phyloP scores from a whole-genome alignment of 225 moss, liverwort and hornwort genomes.

The Lunularia cruciata region DNA sequence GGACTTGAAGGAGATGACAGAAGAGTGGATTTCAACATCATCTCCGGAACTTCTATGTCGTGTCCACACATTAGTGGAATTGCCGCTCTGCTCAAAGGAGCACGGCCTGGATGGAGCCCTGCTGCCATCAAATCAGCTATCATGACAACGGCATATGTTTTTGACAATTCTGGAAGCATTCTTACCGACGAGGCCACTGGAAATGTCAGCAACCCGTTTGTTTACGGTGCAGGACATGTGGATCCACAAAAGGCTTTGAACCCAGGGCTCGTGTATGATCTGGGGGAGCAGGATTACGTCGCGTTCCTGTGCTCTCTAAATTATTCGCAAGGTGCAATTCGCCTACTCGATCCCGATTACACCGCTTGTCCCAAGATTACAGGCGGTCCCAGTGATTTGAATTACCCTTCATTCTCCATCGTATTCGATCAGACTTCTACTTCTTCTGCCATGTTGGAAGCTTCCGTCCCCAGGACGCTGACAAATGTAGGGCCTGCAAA shows the following conservation, averaged over 20 bases:
- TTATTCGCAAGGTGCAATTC: conserved; percentile 61
- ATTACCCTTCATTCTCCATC: conserved; percentile 76
- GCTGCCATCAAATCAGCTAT: conserved; percentile 88
- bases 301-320: conserved; percentile 75
- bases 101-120: conserved; percentile 80
- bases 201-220: conserved; percentile 64
- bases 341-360: conserved; percentile 58
- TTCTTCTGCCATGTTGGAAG: conserved; percentile 33
- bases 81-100: conserved; percentile 68
- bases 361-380: conserved; percentile 43
- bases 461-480: conserved; percentile 67
- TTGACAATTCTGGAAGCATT: conserved; percentile 41
- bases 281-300: conserved; percentile 59
- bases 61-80: conserved; percentile 93
- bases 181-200: conserved; percentile 81
- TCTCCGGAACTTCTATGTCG: conserved; percentile 92
- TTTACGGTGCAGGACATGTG: conserved; percentile 89
- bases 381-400: conserved; percentile 53
- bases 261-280: conserved; percentile 81
- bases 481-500: conserved; percentile 76
- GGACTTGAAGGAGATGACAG: conserved; percentile 58
- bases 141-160: conserved; percentile 71
- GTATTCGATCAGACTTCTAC: conserved; percentile 59
- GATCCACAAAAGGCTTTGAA: conserved; percentile 70
- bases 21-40: conserved; percentile 72